A percentile compares a stretch with the other conserved stretches of the same genome.
phyloP scores from a whole-genome alignment of 164 flowering plant species.

The Annona squamosa region DNA sequence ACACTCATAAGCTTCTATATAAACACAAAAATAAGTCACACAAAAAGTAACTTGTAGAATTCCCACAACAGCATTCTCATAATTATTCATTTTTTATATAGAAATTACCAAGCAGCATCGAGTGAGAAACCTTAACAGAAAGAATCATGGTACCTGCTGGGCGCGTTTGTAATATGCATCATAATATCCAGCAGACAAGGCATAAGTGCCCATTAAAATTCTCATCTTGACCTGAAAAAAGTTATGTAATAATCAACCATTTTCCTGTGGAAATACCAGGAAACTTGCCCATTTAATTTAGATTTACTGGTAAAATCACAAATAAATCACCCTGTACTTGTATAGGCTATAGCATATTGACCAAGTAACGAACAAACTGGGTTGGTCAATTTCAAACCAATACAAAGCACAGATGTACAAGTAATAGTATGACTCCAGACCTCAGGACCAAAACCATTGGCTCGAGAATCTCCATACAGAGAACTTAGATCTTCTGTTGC shows the following conservation, averaged over 20 bases:
- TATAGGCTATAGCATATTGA: too few species aligned
- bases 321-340: neutral
- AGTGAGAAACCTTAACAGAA: neutral
- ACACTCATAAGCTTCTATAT: conserved; percentile 22
- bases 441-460: conserved; percentile 91
- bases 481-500: conserved; percentile 61
- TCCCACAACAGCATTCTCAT: neutral
- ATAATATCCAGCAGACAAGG: conserved; percentile 97
- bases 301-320: neutral
- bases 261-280: neutral
- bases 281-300: neutral
- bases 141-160: conserved; percentile 60
- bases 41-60: neutral
- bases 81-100: too few species aligned
- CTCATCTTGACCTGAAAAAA: conserved; percentile 83
- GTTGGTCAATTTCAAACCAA: neutral
- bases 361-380: neutral
- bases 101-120: neutral
- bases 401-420: neutral
- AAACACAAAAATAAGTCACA: neutral
- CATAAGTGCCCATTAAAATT: conserved; percentile 94
- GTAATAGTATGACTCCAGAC: conserved; percentile 21
- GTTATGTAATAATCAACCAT: neutral
- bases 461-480: conserved; percentile 75
- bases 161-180: conserved; percentile 99